Evolutionary conservation across 257 asterid genomes (phyloP).

Genomic region (Buddleja alternifolia): DNA sequence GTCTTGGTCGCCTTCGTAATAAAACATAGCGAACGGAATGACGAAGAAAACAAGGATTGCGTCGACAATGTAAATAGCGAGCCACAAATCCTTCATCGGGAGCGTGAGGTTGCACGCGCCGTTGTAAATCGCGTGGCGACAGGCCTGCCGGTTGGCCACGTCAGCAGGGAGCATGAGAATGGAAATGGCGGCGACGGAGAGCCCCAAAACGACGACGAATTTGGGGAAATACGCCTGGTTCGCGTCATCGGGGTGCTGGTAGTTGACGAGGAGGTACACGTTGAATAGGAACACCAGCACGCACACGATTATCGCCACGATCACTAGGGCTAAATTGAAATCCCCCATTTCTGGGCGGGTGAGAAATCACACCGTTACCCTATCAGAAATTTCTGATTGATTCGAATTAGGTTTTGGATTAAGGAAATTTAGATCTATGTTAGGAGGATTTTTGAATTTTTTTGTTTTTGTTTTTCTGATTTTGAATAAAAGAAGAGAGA

Average conservation of each 20-base stretch:
- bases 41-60: slow-evolving; percentile 78
- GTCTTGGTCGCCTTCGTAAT: slow-evolving; percentile 89
- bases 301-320: slow-evolving; percentile 76
- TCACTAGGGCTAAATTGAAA: slow-evolving; percentile 82
- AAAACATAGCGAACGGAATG: slow-evolving; percentile 85
- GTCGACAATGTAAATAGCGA: slow-evolving; percentile 73
- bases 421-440: slow-evolving; percentile 27
- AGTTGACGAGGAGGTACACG: slow-evolving; percentile 75
- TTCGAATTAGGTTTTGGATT: slow-evolving; percentile 15
- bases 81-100: slow-evolving; percentile 93
- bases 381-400: slow-evolving; percentile 14
- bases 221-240: slow-evolving; percentile 94
- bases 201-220: slow-evolving; percentile 86
- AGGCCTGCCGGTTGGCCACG: slow-evolving; percentile 90
- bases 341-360: slow-evolving; percentile 71
- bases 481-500: slow-evolving; percentile 23
- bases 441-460: neutral
- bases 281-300: slow-evolving; percentile 76
- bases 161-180: slow-evolving; percentile 93
- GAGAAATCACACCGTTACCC: slow-evolving; percentile 34
- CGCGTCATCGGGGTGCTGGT: slow-evolving; percentile 86
- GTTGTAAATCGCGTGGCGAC: slow-evolving; percentile 82
- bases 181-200: slow-evolving; percentile 87
- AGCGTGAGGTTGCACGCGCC: slow-evolving; percentile 88
- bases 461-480: neutral